Base-by-base conservation (phyloP, 2,329 filamentous ascomycete species). In the Aspergillus vadensis region DNA sequence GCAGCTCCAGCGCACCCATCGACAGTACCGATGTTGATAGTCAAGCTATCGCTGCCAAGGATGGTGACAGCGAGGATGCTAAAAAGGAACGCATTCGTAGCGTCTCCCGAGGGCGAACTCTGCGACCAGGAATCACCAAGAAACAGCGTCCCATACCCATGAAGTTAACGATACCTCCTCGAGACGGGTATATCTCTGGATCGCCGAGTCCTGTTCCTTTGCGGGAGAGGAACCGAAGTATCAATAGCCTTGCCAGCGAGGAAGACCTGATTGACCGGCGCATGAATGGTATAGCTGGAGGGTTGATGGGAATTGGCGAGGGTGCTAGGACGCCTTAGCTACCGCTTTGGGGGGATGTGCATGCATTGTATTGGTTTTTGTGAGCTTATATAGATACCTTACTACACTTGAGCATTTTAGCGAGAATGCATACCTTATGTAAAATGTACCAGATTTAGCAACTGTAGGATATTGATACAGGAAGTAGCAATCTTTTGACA, bases 231-330 rank as follows among this genome's bases (percentile, higher is more conserved):
- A 67, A 79, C 32, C 77, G 79, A 56, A 85, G 83, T 67, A 75
- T 83, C 63, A 76, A 80, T 32, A 84, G 82, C 62, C 69, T 86
- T 60, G 82, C 81, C 4, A 86, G 83, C 62, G 80, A 83, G 62
- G 84, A 86, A 65, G 84, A 86, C 74, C 68, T 86, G 38, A 70
- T 86, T 21, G 81, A 81, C 38, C 73, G 84, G 39, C 76, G 83
- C 38, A 86, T 86, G 84, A 77, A 82, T 61, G 83, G 83, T 1
- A 70, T 85, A 58, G 80, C 81, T 17, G 80, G 82, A 10, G 79
- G 80, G 38, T 75, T 85, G 72, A 83, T 83, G 70, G 81, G 81
- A 4, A 68, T 76, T 43, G 73, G 72, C 10, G 76, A 79, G 51
- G 69, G 70, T 14, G 74, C 70, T 4, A 68, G 70, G 57, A 77